Base-by-base conservation (phyloP, 73 alveolate genomes). In the Tetrahymena thermophila region DNA sequence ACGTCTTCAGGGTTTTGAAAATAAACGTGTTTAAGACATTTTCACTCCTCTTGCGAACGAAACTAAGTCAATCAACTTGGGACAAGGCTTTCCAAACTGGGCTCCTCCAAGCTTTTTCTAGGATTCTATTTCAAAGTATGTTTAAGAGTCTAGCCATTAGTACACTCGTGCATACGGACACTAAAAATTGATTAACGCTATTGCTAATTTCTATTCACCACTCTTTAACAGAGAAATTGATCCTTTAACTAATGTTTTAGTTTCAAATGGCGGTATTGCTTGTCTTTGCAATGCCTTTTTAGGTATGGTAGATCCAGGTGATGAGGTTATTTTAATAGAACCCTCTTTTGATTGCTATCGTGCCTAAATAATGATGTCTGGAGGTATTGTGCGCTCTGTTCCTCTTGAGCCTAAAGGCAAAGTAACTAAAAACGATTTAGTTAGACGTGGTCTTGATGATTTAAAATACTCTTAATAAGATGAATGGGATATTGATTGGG, bases 241-340 rank as follows among this genome's bases (percentile, higher is more conserved):
- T 34, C 96, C 96, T 25, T 43, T 93, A 96, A 50, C 37, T 23
- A 85, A 93, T 23, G 93, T 93, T 93, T 50, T 56, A 38, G 85
- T 40, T n/a, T 40, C 94, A 10, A 44, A 93, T 93, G 96, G 96
- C 1, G 96, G 94, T 44, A 50, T 38, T 50, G 96, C 57, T 35
- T 42, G 56, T n/a, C 84, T 93, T 43, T 50, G 57, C 28, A 50
- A 93, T n/a, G 93, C 96, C 35, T 44, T 38, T 28, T 83, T 94
- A 17, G 94, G 96, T 40, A n/a, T 95, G 15, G 42, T 95, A 19
- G 93, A 93, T 84, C 97, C 96, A 16, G 94, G 94, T 6, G 97
- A 95, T 50, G 98, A 96, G 58, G 95, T 96, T 95, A 93, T 96
- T 25, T 37, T 96, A 35, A 89, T 95, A 35, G 98, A 96, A 50